Conservation (phyloP, 805 yeast species). For the Sugiyamaella marilandica region DNA sequence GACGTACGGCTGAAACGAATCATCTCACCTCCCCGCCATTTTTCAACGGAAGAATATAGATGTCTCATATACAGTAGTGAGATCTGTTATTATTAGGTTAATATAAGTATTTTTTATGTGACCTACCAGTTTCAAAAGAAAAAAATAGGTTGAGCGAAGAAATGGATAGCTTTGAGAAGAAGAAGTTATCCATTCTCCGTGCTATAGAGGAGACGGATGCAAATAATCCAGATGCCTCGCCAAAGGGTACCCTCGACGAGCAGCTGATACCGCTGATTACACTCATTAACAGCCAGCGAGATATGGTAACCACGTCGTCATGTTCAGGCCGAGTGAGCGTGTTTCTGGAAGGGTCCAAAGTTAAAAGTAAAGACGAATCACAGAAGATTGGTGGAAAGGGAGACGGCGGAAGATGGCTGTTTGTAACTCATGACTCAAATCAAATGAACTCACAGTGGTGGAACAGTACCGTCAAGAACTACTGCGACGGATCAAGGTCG, state of each 20-base stretch:
- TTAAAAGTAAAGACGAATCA: conserved; percentile 17
- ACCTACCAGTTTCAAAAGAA: neutral
- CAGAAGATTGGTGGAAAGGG: conserved; percentile 74
- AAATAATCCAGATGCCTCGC: conserved; percentile 48
- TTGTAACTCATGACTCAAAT: conserved; percentile 61
- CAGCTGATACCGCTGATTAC: conserved; percentile 67
- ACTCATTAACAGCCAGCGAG: conserved; percentile 54
- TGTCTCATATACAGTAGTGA: no score
- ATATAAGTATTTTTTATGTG: no score
- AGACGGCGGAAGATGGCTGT: conserved; percentile 78
- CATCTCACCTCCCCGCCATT: no score
- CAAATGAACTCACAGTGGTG: conserved; percentile 37
- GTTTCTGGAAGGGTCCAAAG: conserved; percentile 68
- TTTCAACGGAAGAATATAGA: no score
- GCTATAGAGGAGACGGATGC: conserved; percentile 45
- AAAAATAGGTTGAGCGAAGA: neutral
- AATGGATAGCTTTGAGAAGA: conserved; percentile 52
- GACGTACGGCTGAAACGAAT: neutral
- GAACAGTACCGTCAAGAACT: conserved; percentile 18
- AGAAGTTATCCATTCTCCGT: conserved; percentile 49
- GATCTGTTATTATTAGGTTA: no score
- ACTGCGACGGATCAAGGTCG: conserved; percentile 16
- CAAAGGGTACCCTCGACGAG: conserved; percentile 81
- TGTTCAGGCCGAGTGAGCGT: conserved; percentile 87
- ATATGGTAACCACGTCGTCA: conserved; percentile 81